Base-by-base conservation (phyloP, 371 early-diverging fungal genomes). In the Lichtheimia ornata region DNA sequence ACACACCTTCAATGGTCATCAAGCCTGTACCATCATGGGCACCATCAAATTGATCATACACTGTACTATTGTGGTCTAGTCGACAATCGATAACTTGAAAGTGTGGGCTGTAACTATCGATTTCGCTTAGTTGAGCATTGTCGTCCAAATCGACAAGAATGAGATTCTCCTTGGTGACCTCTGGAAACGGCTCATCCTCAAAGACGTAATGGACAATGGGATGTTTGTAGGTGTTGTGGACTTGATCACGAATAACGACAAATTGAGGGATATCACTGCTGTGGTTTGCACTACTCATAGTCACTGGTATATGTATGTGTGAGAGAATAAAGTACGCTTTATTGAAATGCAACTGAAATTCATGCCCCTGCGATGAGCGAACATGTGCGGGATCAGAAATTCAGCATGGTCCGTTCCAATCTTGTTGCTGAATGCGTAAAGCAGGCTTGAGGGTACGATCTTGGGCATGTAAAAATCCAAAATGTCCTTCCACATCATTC, bases 121-220 rank as follows among this genome's bases (percentile, higher is more conserved):
- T 67, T 22, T 62, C 51, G 28, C 58, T 56, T 0, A 79, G 47
- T 20, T 71, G 70, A 41, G 76, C 69, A 44, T 76, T 52, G 30
- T 72, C 62, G 53, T 77, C 71, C 11, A 84, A 62, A n/a, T 82
- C 79, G 0, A 82, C 79, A 6, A 82, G 49, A 30, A 84, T 74
- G 9, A 79, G 76, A n/a, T 76, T 69, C 5, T 79, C 77, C 63
- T 77, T 76, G 3, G 81, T 74, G n/a, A 81, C 63, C 40, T 71
- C 64, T 2, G 81, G 82, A 27, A 82, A 77, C 5, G 65, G 72
- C 59, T 84, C 84, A 7, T 74, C 81, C 62, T 82, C 79, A 72
- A 84, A 84, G 7, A 82, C 81, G 59, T 82, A 84, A 57, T 84
- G 84, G 4, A 81, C 69, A 0, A 77, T 61, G 2, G 84, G 84